Base-by-base conservation (phyloP, 768 basidiomycete genomes). In the Trametes villosa region DNA sequence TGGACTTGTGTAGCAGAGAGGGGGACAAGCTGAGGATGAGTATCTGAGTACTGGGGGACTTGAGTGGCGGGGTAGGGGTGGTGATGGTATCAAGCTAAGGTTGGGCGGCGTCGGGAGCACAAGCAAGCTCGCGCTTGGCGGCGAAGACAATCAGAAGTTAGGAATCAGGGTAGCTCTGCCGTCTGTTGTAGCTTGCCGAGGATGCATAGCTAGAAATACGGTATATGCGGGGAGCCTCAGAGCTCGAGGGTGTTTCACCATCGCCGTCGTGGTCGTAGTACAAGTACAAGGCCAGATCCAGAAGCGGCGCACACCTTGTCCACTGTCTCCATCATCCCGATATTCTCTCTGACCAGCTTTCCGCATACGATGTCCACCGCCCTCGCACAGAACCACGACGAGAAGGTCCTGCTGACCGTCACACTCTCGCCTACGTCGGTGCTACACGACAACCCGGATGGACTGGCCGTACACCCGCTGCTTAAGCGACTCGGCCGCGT, bases 401-500 rank as follows among this genome's bases (percentile, higher is more conserved):
- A 74, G n/a, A 79, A 81, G 66, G 72, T 74, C 1, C 80, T 81
- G 63, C 72, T 83, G 44, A 74, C 80, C 2, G 74, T 83, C 22
- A 79, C 80, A 0, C 66, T 81, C 31, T 68, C 73, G 17, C 65
- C 76, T 1, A 64, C 70, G 0, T 79, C 79, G 7, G 70, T 73
- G 7, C 71, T 72, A 46, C 55, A 71, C 36, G 56, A 63, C 27
- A 55, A 71, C 18, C 80, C 79, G 3, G 63, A 71, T 27, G 63
- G 67, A 8, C 70, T 82, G 31, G 62, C 65, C 18, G 61, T 72
- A 15, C 77, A 78, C 63, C 72, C 79, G 0, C 67, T 73, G 12
- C 59, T 81, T 46, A 68, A 66, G 0, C 69, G 79, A 53, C 70
- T 80, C 2, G 79, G 81, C 6, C 73, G 72, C 41, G 78, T 81